Evolutionary conservation across 1,284 basidiomycete genomes (phyloP).

Genomic region (Pascua guehoae): DNA sequence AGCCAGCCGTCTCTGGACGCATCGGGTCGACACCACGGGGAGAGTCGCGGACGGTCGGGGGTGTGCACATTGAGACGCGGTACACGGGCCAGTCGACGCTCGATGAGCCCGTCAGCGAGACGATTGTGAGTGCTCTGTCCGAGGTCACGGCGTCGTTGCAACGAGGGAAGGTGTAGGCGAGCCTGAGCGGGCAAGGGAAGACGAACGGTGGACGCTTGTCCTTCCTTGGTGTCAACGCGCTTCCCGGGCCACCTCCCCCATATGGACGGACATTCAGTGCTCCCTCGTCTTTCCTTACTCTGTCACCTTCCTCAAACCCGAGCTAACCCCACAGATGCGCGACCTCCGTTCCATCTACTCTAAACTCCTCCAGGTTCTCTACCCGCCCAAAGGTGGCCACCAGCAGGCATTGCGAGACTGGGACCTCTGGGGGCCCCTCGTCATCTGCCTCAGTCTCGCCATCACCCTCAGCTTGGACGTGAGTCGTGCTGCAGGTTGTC

Average conservation of each 20-base stretch:
- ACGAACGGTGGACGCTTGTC: too few relatives aligned
- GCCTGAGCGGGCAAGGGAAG: too few relatives aligned
- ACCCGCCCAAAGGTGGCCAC: slow-evolving; percentile 69
- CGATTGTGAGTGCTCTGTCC: slow-evolving; percentile 63
- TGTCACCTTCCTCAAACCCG: too few relatives aligned
- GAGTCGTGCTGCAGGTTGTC: slow-evolving; percentile 34
- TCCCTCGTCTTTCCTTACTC: too few relatives aligned
- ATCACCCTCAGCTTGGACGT: slow-evolving; percentile 87
- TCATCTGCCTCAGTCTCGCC: slow-evolving; percentile 76
- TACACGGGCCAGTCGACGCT: slow-evolving; percentile 78
- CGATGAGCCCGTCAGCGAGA: slow-evolving; percentile 82
- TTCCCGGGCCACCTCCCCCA: too few relatives aligned
- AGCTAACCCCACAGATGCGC: slow-evolving; percentile 59
- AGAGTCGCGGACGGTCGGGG: slow-evolving; percentile 53
- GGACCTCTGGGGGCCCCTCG: slow-evolving; percentile 92
- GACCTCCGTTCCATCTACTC: slow-evolving; percentile 84
- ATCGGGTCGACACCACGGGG: slow-evolving; percentile 57
- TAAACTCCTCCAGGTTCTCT: slow-evolving; percentile 87
- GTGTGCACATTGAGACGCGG: slow-evolving; percentile 80
- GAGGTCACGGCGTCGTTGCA: too few relatives aligned
- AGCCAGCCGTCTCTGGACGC: slow-evolving; percentile 60
- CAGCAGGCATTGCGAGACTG: slow-evolving; percentile 82
- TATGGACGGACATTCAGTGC: too few relatives aligned
- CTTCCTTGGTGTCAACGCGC: too few relatives aligned
- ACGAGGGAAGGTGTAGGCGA: too few relatives aligned